Evolutionary conservation across 495 filamentous ascomycete species (phyloP).

Genomic region (Polyplosphaeria fusca): DNA sequence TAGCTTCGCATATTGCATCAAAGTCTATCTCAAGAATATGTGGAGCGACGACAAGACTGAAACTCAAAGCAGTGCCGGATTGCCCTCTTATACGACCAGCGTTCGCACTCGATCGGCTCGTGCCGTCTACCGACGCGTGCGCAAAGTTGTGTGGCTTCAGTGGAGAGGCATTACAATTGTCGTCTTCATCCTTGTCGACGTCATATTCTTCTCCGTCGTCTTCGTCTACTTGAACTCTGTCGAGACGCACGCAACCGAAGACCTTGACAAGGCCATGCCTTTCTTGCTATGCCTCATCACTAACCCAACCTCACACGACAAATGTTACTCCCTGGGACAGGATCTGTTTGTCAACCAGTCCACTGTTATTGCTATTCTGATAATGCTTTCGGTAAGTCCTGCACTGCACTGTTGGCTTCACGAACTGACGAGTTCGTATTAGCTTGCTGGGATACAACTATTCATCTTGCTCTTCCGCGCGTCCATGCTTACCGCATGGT

Average conservation of each 20-base stretch:
- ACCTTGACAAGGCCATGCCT: constrained; percentile 52
- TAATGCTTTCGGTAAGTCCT: constrained; percentile 69
- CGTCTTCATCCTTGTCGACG: constrained; percentile 79
- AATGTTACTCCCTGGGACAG: constrained; percentile 59
- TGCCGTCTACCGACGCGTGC: constrained; percentile 81
- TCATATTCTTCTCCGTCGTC: constrained; percentile 85
- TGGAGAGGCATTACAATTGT: constrained; percentile 90
- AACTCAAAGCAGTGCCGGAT: constrained; percentile 63
- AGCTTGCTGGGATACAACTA: constrained; percentile 83
- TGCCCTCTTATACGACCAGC: constrained; percentile 74
- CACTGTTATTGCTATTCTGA: constrained; percentile 75
- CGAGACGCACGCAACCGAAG: constrained; percentile 51
- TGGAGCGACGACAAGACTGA: constrained; percentile 58
- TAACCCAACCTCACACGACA: constrained; percentile 58
- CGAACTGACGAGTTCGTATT: constrained; percentile 21
- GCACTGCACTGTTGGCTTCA: neutral
- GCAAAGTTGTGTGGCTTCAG: constrained; percentile 83
- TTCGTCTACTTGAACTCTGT: constrained; percentile 82
- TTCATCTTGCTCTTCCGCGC: constrained; percentile 74
- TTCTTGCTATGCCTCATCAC: constrained; percentile 72
- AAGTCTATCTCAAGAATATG: constrained; percentile 83
- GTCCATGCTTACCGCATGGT: constrained; percentile 82
- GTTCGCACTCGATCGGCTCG: constrained; percentile 78
- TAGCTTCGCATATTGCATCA: constrained; percentile 91
- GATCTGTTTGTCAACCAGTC: constrained; percentile 64